Evolutionary conservation across 495 filamentous ascomycete genomes (phyloP), one percentile per base, ranked within the genome.

Genomic region (Podospora comata): DNA sequence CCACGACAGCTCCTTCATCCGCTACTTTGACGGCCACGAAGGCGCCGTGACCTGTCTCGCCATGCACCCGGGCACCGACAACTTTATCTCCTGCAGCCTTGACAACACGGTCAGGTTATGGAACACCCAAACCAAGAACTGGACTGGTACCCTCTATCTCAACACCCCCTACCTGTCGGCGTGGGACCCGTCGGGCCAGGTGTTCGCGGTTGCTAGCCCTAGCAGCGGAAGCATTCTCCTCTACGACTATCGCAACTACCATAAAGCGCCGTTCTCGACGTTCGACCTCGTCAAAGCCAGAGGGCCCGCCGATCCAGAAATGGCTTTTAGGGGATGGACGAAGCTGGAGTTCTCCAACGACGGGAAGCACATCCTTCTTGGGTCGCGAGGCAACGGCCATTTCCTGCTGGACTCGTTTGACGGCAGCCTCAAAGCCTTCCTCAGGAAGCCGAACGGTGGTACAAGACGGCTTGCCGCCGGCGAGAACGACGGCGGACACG

Each of bases 331-430:
- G 71, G 84, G 78, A 19, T 98, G 94, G 93, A 95, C 89, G 3
- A 90, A 89, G 61, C 81, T 99, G 26, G 92, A 96, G 68, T 98
- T 99, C 75, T 91, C 91, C 62, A 98, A 98, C 74, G 94, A 99
- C 75, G 95, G 95, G 0, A 96, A 96, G 75, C 86, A 85, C 67
- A 75, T 99, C 64, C 85, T 99, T 26, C 70, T 98, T 32, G 89
- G 91, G 28, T 97, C 94, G 6, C 90, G 89, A 30, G 89, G 89
- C 13, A 82, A 83, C 56, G 92, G 92, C 3, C 96, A 98, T 73
- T 95, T 91, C 70, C 79, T 99, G 28, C 80, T 99, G 28, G 95
- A 99, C 76, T 92, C 96, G 2, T 98, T 97, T 78, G 85, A 90
- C 44, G 94, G 93, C 19, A 80, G 77, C 20, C 72, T 97, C 1